Evolutionary conservation across 2,329 filamentous ascomycete species (phyloP).

Genomic region (Aspergillus fructus): DNA sequence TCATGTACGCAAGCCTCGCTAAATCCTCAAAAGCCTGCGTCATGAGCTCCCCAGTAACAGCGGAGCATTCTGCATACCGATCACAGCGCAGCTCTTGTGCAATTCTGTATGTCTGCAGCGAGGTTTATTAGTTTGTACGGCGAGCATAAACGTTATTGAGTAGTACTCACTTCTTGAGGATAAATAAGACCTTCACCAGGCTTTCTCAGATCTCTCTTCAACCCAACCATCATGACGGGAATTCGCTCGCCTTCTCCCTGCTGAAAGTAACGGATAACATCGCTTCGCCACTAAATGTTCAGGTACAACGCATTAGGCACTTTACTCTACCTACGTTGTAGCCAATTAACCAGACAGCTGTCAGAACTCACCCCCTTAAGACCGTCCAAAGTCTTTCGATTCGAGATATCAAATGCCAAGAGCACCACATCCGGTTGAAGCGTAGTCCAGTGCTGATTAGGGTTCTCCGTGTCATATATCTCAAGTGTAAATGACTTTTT

Average conservation of each 20-base stretch:
- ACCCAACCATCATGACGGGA: slow-evolving; percentile 59
- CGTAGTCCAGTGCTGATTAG: slow-evolving; percentile 56
- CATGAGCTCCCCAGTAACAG: slow-evolving; percentile 60
- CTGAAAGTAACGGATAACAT: slow-evolving; percentile 52
- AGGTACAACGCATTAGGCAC: neutral
- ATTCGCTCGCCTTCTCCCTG: slow-evolving; percentile 44
- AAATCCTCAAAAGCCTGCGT: slow-evolving; percentile 62
- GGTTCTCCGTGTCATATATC: slow-evolving; percentile 57
- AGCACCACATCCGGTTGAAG: slow-evolving; percentile 56
- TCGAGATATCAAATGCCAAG: slow-evolving; percentile 59
- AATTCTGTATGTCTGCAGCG: slow-evolving; percentile 51
- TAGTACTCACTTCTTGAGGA: slow-evolving; percentile 38
- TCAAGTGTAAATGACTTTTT: slow-evolving; percentile 55
- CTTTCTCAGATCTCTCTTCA: slow-evolving; percentile 57
- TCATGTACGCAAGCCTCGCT: slow-evolving; percentile 57
- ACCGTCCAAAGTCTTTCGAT: slow-evolving; percentile 50
- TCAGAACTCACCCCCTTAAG: slow-evolving; percentile 38
- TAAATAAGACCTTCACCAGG: slow-evolving; percentile 46
- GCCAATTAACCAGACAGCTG: neutral
- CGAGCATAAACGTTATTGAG: neutral
- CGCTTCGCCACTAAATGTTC: slow-evolving; percentile 40
- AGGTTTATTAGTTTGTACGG: slow-evolving; percentile 12
- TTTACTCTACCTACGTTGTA: neutral
- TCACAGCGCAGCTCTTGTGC: slow-evolving; percentile 62
- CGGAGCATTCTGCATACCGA: slow-evolving; percentile 63